phyloP scores from a whole-genome alignment of 2,329 filamentous ascomycete species.

The Alternaria ethzedia region DNA sequence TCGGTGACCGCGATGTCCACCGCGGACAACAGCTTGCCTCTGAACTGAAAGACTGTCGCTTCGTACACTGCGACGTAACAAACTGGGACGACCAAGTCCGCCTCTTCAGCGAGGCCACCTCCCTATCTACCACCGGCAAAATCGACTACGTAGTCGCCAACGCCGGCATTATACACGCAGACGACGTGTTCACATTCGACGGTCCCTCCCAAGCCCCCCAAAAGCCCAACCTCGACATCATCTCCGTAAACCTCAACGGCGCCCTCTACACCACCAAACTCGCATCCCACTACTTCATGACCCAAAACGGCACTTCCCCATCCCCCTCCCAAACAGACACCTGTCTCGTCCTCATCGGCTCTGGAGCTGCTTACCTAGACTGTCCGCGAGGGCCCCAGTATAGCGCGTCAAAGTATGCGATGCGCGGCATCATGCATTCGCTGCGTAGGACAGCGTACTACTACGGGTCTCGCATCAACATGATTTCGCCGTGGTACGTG shows the following conservation, averaged over 20 bases:
- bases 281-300: constrained; percentile 15
- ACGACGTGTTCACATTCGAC: constrained; percentile 14
- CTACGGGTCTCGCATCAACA: constrained; percentile 10
- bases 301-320: not conserved
- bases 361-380: constrained; percentile 11
- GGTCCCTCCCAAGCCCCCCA: not conserved
- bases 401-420: constrained; percentile 13
- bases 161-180: constrained; percentile 10
- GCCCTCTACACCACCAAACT: constrained; percentile 8
- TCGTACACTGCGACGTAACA: constrained; percentile 9
- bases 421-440: constrained; percentile 13
- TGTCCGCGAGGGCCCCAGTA: constrained; percentile 12
- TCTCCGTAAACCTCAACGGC: constrained; percentile 3
- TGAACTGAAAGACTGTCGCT: not conserved
- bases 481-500: constrained; percentile 13
- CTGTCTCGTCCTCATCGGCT: constrained; percentile 16
- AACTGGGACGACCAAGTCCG: constrained; percentile 16
- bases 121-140: not conserved
- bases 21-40: not conserved
- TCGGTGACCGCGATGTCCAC: not conserved
- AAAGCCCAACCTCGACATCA: constrained; percentile 4
- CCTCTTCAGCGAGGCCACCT: constrained; percentile 4
- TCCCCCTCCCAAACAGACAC: constrained; percentile 2
- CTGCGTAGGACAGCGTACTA: constrained; percentile 6
- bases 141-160: constrained; percentile 15